Percentiles rank a stretch among this genome's conserved stretches.
Evolutionary conservation across 1,139 yeast species (phyloP).

Genomic region (Lodderomyces jiufengensis): DNA sequence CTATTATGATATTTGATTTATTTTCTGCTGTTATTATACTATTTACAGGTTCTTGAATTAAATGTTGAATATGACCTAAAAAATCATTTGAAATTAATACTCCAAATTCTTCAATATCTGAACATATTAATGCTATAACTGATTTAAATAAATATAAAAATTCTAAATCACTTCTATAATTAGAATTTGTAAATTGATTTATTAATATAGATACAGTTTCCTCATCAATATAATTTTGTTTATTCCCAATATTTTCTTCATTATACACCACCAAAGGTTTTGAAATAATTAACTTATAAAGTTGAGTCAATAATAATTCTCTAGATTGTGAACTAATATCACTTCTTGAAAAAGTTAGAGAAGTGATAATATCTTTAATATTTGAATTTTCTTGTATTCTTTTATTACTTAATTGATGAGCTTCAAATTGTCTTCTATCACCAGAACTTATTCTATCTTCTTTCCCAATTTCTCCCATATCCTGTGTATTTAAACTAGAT

Average conservation of each 20-base stretch:
- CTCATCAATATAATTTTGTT: constrained; percentile 31
- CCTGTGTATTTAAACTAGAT: constrained; percentile 28
- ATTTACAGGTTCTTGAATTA: constrained; percentile 35
- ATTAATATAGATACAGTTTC: constrained; percentile 34
- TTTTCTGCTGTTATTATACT: constrained; percentile 34
- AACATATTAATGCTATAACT: constrained; percentile 39
- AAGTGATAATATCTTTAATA: constrained; percentile 37
- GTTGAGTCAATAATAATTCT: constrained; percentile 49
- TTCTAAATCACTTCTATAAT: constrained; percentile 42
- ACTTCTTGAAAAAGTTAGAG: constrained; percentile 39
- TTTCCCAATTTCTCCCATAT: constrained; percentile 14
- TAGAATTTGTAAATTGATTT: constrained; percentile 27
- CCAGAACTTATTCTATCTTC: constrained; percentile 16
- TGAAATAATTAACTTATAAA: constrained; percentile 44
- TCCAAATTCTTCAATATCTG: constrained; percentile 53
- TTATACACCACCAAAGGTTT: constrained; percentile 40
- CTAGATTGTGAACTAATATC: constrained; percentile 49
- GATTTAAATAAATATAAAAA: constrained; percentile 42
- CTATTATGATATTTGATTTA: constrained; percentile 41
- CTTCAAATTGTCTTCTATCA: constrained; percentile 32
- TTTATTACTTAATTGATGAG: constrained; percentile 29
- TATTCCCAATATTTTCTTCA: constrained; percentile 33
- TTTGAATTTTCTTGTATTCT: constrained; percentile 38
- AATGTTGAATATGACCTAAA: constrained; percentile 28
- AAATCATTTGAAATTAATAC: constrained; percentile 41